phyloP scores from a whole-genome alignment of 768 basidiomycete species.

The Tulasnella sp. region DNA sequence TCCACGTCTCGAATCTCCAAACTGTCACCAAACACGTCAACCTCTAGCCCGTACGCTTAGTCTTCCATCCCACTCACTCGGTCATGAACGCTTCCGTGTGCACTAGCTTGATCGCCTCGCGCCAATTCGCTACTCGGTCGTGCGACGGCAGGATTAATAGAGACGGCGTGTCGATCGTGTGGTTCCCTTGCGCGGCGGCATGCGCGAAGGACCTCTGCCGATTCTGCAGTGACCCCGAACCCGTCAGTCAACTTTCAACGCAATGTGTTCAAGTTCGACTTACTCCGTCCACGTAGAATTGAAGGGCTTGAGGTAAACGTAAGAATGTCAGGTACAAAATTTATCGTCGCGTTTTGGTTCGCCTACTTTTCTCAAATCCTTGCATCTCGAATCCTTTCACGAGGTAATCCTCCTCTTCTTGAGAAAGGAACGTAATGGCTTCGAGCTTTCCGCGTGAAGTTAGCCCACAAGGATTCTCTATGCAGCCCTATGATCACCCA shows the following conservation, averaged over 20 bases:
- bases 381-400: constrained; percentile 47
- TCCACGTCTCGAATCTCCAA: constrained; percentile 22
- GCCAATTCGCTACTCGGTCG: constrained; percentile 39
- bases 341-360: not conserved
- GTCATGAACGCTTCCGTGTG: constrained; percentile 26
- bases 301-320: constrained; percentile 34
- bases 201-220: constrained; percentile 29
- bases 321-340: not conserved
- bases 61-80: constrained; percentile 26
- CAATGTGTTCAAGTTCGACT: constrained; percentile 7
- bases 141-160: constrained; percentile 33
- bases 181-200: constrained; percentile 32
- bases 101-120: constrained; percentile 21
- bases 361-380: constrained; percentile 51
- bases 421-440: constrained; percentile 46
- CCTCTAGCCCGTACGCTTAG: not conserved
- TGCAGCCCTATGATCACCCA: not conserved
- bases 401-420: constrained; percentile 58
- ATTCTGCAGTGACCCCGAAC: constrained; percentile 26
- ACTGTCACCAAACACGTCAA: not conserved
- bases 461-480: not conserved
- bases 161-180: constrained; percentile 33
- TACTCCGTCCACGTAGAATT: constrained; percentile 53
- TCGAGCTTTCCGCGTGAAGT: constrained; percentile 28
- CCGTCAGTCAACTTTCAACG: not conserved